phyloP scores from a whole-genome alignment of 2,329 filamentous ascomycete genomes.

The Colletotrichum brevisporum region DNA sequence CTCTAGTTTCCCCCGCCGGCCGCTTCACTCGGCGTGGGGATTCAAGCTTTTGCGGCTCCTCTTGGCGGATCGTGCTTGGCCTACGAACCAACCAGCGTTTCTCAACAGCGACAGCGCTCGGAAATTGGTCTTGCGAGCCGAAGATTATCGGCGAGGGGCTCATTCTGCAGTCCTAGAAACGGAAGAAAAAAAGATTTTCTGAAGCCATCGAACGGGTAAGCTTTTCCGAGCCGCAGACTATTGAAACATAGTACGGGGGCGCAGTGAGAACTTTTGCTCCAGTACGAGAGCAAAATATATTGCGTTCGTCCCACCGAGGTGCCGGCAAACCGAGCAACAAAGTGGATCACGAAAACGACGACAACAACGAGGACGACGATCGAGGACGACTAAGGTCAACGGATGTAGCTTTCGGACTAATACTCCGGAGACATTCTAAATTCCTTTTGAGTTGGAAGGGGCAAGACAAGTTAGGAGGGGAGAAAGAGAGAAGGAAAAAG shows the following conservation, averaged over 20 bases:
- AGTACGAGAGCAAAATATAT: neutral
- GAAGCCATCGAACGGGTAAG: neutral
- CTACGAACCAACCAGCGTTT: neutral
- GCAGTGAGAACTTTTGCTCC: neutral
- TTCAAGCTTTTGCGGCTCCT: slow-evolving; percentile 28
- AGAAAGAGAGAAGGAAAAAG: no score
- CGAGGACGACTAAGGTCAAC: no score
- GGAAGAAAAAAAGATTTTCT: neutral
- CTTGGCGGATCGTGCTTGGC: slow-evolving; percentile 7
- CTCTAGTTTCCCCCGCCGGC: neutral
- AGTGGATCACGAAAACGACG: neutral
- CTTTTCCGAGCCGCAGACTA: neutral
- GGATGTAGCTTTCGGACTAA: no score
- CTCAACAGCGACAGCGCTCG: no score
- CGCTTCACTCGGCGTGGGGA: neutral
- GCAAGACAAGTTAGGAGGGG: no score
- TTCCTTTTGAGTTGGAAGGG: no score
- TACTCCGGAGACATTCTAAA: no score
- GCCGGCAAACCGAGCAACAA: neutral
- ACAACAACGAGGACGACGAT: no score
- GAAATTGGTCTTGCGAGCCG: no score
- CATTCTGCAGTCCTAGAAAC: neutral
- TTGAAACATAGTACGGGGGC: neutral
- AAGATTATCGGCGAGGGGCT: neutral
- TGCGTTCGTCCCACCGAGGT: neutral